Evolutionary conservation across 2,329 filamentous ascomycete species (phyloP).

Genomic region (Pezicula radicicola): DNA sequence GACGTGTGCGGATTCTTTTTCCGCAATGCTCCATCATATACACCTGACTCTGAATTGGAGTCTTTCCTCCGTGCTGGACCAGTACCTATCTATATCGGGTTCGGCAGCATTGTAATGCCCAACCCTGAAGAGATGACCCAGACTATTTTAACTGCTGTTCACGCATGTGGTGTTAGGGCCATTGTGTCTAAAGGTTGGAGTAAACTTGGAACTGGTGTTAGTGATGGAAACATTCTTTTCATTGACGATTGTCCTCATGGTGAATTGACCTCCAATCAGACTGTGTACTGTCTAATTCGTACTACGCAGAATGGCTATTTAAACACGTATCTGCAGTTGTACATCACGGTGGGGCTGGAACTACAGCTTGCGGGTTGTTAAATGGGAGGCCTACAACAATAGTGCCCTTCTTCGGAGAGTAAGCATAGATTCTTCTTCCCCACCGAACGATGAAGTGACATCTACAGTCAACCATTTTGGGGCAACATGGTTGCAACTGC

Average conservation of each 20-base stretch:
- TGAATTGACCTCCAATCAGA: not conserved
- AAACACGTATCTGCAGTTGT: constrained; percentile 31
- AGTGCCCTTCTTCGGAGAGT: constrained; percentile 39
- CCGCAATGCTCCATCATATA: constrained; percentile 54
- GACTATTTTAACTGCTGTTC: constrained; percentile 31
- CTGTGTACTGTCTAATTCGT: not conserved
- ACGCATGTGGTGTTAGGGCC: constrained; percentile 28
- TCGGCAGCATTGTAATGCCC: constrained; percentile 23
- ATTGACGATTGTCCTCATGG: constrained; percentile 8
- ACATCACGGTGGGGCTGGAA: constrained; percentile 30
- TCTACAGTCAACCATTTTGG: constrained; percentile 36
- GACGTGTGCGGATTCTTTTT: constrained; percentile 75
- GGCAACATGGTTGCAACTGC: constrained; percentile 36
- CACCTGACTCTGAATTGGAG: constrained; percentile 4
- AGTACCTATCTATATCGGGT: constrained; percentile 9
- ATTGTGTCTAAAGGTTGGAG: constrained; percentile 34
- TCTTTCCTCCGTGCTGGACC: constrained; percentile 3
- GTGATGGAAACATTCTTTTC: constrained; percentile 3
- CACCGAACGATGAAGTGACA: too few relatives aligned
- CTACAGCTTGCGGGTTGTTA: constrained; percentile 31
- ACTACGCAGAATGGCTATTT: constrained; percentile 30
- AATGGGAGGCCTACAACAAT: constrained; percentile 33
- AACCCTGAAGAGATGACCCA: constrained; percentile 29
- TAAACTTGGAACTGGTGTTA: constrained; percentile 21
- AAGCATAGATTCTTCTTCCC: not conserved